These are phyloP conservation scores for Metschnikowia baotianmanensis DNA, from an alignment of 805 yeast species.

Conservation along the genomic window DNA sequence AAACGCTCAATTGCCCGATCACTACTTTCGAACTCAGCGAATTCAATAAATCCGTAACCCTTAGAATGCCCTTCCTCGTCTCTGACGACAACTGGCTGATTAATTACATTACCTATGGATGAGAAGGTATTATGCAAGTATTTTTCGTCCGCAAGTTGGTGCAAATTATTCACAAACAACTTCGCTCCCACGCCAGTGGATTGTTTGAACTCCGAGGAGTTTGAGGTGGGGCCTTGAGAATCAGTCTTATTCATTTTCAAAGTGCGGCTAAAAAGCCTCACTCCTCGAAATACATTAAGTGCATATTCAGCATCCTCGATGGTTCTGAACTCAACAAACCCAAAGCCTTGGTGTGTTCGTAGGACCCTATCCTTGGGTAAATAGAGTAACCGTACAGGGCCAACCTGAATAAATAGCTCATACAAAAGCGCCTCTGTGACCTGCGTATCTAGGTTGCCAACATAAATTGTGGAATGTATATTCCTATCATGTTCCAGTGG, in stretches of 20 bases:
- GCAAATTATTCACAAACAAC: constrained; percentile 58
- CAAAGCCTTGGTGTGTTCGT: constrained; percentile 78
- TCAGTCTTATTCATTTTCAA: constrained; percentile 57
- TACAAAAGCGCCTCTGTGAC: constrained; percentile 71
- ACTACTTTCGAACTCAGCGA: constrained; percentile 59
- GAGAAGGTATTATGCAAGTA: constrained; percentile 56
- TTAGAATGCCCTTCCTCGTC: constrained; percentile 50
- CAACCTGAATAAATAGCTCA: constrained; percentile 82
- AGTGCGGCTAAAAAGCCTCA: constrained; percentile 57
- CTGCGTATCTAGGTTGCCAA: constrained; percentile 78
- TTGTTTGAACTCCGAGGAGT: constrained; percentile 14
- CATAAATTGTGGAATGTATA: constrained; percentile 63
- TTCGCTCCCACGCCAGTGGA: constrained; percentile 46
- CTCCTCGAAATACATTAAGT: constrained; percentile 55
- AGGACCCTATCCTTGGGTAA: constrained; percentile 78
- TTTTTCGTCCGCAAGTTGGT: constrained; percentile 61
- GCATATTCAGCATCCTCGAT: constrained; percentile 70
- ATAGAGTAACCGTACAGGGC: constrained; percentile 67
- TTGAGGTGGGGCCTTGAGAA: constrained; percentile 6
- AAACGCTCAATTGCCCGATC: constrained; percentile 70
- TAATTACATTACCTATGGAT: constrained; percentile 62
- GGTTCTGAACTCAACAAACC: constrained; percentile 71
- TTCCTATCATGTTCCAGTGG: constrained; percentile 49
- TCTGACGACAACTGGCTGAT: constrained; percentile 49
- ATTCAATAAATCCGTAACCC: constrained; percentile 68